Evolutionary conservation across 352 stramenopile genomes (phyloP).

Genomic region (Stephanocyclus meneghinianus): DNA sequence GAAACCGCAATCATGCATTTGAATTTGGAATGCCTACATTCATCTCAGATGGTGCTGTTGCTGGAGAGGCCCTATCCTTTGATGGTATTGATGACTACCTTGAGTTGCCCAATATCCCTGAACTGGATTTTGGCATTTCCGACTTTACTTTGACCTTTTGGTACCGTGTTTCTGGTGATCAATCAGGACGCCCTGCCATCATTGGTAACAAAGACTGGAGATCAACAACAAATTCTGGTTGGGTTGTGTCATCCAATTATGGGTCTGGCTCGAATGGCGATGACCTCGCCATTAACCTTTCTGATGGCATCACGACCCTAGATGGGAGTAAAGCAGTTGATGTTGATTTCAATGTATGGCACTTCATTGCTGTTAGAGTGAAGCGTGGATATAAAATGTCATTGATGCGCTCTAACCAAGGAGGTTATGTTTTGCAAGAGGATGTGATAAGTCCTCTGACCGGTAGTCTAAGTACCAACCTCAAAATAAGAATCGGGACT

Average conservation of each 20-base stretch:
- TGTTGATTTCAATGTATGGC: conserved; percentile 28
- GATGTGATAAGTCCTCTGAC: conserved; percentile 21
- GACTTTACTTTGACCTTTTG: conserved; percentile 42
- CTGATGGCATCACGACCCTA: conserved; percentile 8
- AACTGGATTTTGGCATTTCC: conserved; percentile 23
- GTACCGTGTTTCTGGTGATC: conserved; percentile 31
- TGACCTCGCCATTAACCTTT: conserved; percentile 30
- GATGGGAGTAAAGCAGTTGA: conserved; percentile 22
- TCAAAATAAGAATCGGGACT: conserved; percentile 17
- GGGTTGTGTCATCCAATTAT: conserved; percentile 39
- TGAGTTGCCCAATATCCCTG: conserved; percentile 18
- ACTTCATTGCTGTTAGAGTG: conserved; percentile 31
- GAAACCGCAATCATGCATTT: conserved; percentile 20
- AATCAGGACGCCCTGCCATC: conserved; percentile 19
- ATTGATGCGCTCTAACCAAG: conserved; percentile 10
- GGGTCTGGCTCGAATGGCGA: conserved; percentile 37
- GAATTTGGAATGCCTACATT: conserved; percentile 20
- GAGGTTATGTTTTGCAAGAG: conserved; percentile 15
- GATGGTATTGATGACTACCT: conserved; percentile 36
- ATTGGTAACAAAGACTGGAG: conserved; percentile 35
- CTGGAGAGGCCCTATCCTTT: conserved; percentile 22
- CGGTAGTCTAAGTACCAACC: conserved; percentile 11
- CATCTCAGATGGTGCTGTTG: conserved; percentile 15
- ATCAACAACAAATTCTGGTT: conserved; percentile 18
- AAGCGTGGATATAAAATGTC: conserved; percentile 26